Evolutionary conservation across 1,139 yeast genomes (phyloP).

Genomic region (Taphrina populina): DNA sequence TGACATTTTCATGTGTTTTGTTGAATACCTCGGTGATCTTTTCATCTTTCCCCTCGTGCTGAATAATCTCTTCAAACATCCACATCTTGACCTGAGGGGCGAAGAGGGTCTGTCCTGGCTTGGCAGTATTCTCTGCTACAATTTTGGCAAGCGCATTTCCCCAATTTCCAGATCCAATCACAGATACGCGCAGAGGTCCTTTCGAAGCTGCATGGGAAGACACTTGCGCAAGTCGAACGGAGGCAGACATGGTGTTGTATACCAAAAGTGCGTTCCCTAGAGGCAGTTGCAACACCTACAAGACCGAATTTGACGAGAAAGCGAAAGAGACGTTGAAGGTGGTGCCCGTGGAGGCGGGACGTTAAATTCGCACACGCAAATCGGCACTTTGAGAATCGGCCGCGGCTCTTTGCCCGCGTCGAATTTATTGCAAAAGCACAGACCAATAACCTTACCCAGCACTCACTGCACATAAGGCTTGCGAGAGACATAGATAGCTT

Average conservation of each 20-base stretch:
- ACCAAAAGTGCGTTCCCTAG: no score
- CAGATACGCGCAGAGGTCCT: constrained; percentile 42
- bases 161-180: constrained; percentile 55
- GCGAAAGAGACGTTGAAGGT: no score
- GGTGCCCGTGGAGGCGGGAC: no score
- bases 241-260: constrained; percentile 22
- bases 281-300: no score
- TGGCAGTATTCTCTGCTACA: constrained; percentile 77
- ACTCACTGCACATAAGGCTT: no score
- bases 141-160: constrained; percentile 95
- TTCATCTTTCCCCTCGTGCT: constrained; percentile 50
- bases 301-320: no score
- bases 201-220: constrained; percentile 20
- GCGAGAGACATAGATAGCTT: no score
- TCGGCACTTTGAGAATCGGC: no score
- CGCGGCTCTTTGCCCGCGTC: no score
- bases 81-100: constrained; percentile 78
- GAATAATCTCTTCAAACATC: constrained; percentile 76
- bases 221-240: constrained; percentile 15
- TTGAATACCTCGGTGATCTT: constrained; percentile 84
- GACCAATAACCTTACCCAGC: no score
- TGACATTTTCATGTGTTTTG: constrained; percentile 81
- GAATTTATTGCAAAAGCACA: no score
- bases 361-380: no score
- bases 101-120: constrained; percentile 62